These are phyloP conservation scores for Vaucheria bursata DNA, from an alignment of 352 stramenopile genomes.

Conservation along the genomic window DNA sequence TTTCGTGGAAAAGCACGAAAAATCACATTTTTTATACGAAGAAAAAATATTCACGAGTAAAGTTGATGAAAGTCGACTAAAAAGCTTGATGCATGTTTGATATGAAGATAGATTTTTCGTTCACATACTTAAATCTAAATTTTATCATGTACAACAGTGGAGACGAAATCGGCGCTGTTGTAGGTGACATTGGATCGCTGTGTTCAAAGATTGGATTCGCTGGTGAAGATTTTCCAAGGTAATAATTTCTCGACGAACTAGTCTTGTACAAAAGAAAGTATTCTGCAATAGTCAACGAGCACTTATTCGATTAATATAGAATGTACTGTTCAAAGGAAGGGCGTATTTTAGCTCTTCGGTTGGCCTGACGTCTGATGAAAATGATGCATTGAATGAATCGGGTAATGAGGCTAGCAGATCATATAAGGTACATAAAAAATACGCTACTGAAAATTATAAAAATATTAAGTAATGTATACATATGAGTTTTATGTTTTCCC, in stretches of 20 bases:
- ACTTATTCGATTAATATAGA: no score
- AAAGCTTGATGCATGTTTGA: no score
- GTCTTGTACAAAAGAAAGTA: background rate
- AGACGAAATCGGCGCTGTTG: slow-evolving; percentile 33
- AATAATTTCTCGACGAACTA: background rate
- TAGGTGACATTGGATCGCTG: slow-evolving; percentile 35
- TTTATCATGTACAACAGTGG: slow-evolving; percentile 2
- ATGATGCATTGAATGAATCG: background rate
- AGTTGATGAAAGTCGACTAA: no score
- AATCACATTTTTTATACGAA: no score
- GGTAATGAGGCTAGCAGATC: background rate
- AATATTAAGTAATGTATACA: background rate
- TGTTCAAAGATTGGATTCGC: slow-evolving; percentile 41
- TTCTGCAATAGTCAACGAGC: background rate
- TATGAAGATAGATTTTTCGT: no score
- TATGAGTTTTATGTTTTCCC: no score
- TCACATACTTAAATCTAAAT: no score
- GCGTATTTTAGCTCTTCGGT: slow-evolving; percentile 30
- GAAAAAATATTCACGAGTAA: no score
- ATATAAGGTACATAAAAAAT: background rate
- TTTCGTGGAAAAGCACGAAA: no score
- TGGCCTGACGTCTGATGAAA: slow-evolving; percentile 27
- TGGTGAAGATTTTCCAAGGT: slow-evolving; percentile 37
- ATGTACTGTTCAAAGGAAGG: background rate
- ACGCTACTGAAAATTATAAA: slow-evolving; percentile 2